Conservation (phyloP, 106 monocot genomes). For the Hemerocallis citrina region DNA sequence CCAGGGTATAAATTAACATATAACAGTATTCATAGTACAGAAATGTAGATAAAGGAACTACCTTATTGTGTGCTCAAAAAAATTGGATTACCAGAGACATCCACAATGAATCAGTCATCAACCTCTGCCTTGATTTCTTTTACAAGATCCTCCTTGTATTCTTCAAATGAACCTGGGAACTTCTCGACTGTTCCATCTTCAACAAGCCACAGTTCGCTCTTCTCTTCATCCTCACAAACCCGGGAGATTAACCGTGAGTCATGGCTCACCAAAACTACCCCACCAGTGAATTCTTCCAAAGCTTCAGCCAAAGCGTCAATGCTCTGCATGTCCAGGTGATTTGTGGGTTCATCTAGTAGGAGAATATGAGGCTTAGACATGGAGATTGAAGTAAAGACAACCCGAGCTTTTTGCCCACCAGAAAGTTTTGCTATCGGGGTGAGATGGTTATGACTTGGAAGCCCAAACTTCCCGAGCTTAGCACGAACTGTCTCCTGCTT, state of each 20-base stretch:
- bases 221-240: slow-evolving; percentile 90
- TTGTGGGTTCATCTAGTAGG: slow-evolving; percentile 91
- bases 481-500: slow-evolving; percentile 94
- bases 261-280: slow-evolving; percentile 92
- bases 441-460: slow-evolving; percentile 96
- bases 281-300: slow-evolving; percentile 87
- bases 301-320: slow-evolving; percentile 95
- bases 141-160: slow-evolving; percentile 96
- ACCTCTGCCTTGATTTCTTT: slow-evolving; percentile 93
- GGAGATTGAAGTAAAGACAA: slow-evolving; percentile 93
- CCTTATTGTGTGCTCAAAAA: too few relatives aligned
- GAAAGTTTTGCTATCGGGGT: slow-evolving; percentile 92
- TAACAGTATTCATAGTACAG: too few relatives aligned
- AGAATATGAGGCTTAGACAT: slow-evolving; percentile 96
- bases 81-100: too few relatives aligned
- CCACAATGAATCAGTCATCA: slow-evolving; percentile 86
- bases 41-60: too few relatives aligned
- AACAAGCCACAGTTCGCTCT: slow-evolving; percentile 88
- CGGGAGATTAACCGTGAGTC: slow-evolving; percentile 89
- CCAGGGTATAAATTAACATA: too few relatives aligned
- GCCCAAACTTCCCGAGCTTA: slow-evolving; percentile 96
- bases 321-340: slow-evolving; percentile 98
- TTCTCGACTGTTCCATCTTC: slow-evolving; percentile 73
- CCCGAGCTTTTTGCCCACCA: slow-evolving; percentile 89
- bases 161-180: slow-evolving; percentile 79